phyloP scores from a whole-genome alignment of 1,284 basidiomycete genomes.

The Pseudozyma tsukubaensis region DNA sequence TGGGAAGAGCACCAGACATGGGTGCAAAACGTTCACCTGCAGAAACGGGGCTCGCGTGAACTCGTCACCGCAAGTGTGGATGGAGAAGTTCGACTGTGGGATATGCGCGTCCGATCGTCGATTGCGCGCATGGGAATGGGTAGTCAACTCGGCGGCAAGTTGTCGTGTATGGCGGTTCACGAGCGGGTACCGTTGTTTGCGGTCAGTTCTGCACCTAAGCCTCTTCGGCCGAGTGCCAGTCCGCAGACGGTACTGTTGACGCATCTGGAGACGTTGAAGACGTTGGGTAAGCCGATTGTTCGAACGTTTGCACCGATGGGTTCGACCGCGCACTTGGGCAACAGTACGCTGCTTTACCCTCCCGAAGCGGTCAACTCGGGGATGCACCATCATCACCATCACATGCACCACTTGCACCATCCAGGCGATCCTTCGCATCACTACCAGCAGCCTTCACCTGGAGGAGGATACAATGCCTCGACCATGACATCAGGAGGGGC shows the following conservation, averaged over 20 bases:
- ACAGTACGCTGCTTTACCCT: constrained; percentile 35
- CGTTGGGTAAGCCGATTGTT: constrained; percentile 38
- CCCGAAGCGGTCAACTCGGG: constrained; percentile 29
- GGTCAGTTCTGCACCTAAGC: constrained; percentile 68
- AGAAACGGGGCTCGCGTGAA: constrained; percentile 79
- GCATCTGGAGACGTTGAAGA: constrained; percentile 47
- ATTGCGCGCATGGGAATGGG: constrained; percentile 77
- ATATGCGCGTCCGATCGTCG: constrained; percentile 81
- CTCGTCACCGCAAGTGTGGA: constrained; percentile 92
- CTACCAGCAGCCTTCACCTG: too few species aligned
- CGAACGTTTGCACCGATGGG: constrained; percentile 40
- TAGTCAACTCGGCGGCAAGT: constrained; percentile 52
- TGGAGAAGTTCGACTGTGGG: constrained; percentile 92
- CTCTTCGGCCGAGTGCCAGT: constrained; percentile 26
- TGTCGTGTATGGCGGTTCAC: constrained; percentile 89
- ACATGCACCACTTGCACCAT: constrained; percentile 27
- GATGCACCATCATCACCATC: constrained; percentile 37
- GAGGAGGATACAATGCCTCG: too few species aligned
- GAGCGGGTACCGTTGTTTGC: constrained; percentile 86
- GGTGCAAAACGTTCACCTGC: constrained; percentile 91
- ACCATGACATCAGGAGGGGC: not conserved
- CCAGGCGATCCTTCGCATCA: constrained; percentile 12
- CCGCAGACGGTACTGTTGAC: constrained; percentile 50
- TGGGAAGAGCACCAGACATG: constrained; percentile 85
- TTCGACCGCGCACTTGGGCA: constrained; percentile 37